Conservation (phyloP, 2,329 filamentous ascomycete genomes). For the Corynespora cassiicola region DNA sequence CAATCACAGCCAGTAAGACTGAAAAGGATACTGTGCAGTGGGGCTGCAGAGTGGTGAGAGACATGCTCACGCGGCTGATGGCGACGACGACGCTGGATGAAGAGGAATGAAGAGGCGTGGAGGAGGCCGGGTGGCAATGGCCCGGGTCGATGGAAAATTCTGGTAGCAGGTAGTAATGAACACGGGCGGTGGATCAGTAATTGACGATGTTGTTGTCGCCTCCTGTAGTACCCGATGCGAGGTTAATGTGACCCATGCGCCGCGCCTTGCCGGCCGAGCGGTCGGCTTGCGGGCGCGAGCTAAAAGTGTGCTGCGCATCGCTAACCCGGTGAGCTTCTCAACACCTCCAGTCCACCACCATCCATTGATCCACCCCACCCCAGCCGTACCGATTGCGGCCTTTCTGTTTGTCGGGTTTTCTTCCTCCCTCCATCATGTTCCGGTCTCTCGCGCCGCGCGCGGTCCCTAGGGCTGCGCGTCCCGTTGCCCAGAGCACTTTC, state of each 20-base stretch:
- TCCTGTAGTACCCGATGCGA: neutral
- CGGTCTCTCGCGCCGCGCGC: conserved; percentile 59
- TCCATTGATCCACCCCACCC: conserved; percentile 44
- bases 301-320: too few species aligned
- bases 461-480: conserved; percentile 50
- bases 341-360: conserved; percentile 44
- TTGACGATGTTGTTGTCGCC: conserved; percentile 1
- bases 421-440: conserved; percentile 54
- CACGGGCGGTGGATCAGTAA: conserved; percentile 13
- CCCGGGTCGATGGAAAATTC: too few species aligned
- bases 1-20: conserved; percentile 54
- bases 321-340: conserved; percentile 35
- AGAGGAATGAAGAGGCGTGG: too few species aligned
- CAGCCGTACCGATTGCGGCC: conserved; percentile 37
- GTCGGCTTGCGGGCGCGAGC: too few species aligned
- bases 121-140: too few species aligned
- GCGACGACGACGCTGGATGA: conserved; percentile 46
- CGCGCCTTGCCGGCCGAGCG: conserved; percentile 24
- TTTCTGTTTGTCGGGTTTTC: conserved; percentile 29
- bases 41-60: conserved; percentile 48
- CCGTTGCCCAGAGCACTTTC: conserved; percentile 46
- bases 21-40: conserved; percentile 60
- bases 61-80: conserved; percentile 44
- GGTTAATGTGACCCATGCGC: conserved; percentile 30
- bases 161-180: conserved; percentile 5